Evolutionary conservation across 192 early-diverging fungal species (phyloP).

Genomic region (Cetraspora pellucida): DNA sequence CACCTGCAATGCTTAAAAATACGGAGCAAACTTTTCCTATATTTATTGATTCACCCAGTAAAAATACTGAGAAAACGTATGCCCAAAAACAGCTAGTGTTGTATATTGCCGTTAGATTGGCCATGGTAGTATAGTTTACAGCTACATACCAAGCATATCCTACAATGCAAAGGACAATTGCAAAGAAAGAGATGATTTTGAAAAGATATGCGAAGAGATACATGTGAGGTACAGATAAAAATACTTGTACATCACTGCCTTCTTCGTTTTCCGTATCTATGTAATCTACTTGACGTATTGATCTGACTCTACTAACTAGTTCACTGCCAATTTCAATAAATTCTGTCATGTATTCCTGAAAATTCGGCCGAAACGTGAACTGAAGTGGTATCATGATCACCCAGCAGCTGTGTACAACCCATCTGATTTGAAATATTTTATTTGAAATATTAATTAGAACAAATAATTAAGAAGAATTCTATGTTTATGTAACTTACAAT

Average conservation of each 20-base stretch:
- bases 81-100: slow-evolving; percentile 84
- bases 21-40: slow-evolving; percentile 65
- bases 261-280: not conserved
- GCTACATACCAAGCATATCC: slow-evolving; percentile 83
- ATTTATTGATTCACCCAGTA: slow-evolving; percentile 68
- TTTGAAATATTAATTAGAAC: not conserved
- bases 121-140: slow-evolving; percentile 71
- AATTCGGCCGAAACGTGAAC: slow-evolving; percentile 23
- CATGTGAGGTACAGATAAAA: slow-evolving; percentile 8
- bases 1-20: slow-evolving; percentile 67
- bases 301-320: not conserved
- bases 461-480: slow-evolving; percentile 22
- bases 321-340: slow-evolving; percentile 25
- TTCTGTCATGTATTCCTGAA: not conserved
- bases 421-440: slow-evolving; percentile 32
- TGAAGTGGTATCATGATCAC: slow-evolving; percentile 47
- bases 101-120: slow-evolving; percentile 80
- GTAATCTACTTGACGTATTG: not conserved
- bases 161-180: slow-evolving; percentile 63
- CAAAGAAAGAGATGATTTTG: slow-evolving; percentile 44
- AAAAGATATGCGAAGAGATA: slow-evolving; percentile 34
- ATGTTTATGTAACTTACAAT: slow-evolving; percentile 46
- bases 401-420: slow-evolving; percentile 47
- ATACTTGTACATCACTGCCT: not conserved
- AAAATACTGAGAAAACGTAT: slow-evolving; percentile 73